These are phyloP conservation scores for Fusarium penzigii DNA, from an alignment of 2,329 filamentous ascomycete species.

Conservation along the genomic window DNA sequence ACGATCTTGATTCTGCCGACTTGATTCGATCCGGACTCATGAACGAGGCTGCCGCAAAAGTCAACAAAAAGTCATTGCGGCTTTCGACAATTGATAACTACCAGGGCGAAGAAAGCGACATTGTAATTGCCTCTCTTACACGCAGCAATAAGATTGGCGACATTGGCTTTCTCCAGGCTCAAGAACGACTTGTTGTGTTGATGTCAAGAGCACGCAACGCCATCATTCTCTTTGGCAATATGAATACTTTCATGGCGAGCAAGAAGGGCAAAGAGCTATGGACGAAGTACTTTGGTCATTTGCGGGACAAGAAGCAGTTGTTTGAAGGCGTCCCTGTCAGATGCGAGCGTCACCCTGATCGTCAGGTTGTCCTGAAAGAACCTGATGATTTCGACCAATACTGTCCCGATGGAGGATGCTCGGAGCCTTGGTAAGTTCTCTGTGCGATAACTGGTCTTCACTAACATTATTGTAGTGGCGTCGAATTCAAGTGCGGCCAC, in stretches of 20 bases:
- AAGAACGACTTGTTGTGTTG: constrained; percentile 69
- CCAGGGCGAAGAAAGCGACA: constrained; percentile 75
- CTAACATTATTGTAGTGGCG: constrained; percentile 40
- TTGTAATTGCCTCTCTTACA: constrained; percentile 68
- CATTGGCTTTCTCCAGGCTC: constrained; percentile 69
- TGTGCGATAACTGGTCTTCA: not conserved
- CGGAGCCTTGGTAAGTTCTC: constrained; percentile 55
- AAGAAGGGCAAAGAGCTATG: constrained; percentile 47
- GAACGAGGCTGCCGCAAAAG: constrained; percentile 50
- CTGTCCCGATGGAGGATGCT: constrained; percentile 72
- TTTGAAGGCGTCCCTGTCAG: constrained; percentile 61
- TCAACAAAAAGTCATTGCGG: constrained; percentile 53
- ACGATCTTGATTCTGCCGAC: constrained; percentile 67
- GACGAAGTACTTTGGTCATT: constrained; percentile 55
- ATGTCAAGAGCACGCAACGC: constrained; percentile 66
- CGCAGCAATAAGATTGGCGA: constrained; percentile 64
- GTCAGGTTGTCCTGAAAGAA: constrained; percentile 44
- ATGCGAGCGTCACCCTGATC: constrained; percentile 61
- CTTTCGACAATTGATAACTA: constrained; percentile 79
- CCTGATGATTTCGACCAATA: constrained; percentile 60
- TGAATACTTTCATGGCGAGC: constrained; percentile 64
- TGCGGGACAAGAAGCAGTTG: constrained; percentile 54
- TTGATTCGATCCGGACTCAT: constrained; percentile 60
- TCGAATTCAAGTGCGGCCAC: constrained; percentile 59
- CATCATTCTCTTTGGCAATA: constrained; percentile 71